phyloP scores from a whole-genome alignment of 179 eudicot species.

The Corrigiola litoralis region DNA sequence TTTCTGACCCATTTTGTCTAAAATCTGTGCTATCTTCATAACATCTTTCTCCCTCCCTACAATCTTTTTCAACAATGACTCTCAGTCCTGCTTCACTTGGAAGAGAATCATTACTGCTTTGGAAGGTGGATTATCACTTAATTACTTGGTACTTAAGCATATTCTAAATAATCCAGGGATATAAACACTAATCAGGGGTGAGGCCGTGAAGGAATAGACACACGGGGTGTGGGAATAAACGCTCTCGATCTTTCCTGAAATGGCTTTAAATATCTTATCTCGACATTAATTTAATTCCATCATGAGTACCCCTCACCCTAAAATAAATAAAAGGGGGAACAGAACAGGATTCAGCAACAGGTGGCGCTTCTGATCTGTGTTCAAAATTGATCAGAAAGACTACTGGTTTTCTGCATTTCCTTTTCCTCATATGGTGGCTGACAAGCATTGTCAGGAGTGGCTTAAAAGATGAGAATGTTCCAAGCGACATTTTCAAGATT shows the following conservation, averaged over 20 bases:
- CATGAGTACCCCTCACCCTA: no score
- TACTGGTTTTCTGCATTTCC: constrained; percentile 11
- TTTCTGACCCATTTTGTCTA: constrained; percentile 32
- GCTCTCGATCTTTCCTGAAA: no score
- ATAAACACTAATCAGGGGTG: neutral
- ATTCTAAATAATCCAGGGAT: neutral
- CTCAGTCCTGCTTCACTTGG: constrained; percentile 17
- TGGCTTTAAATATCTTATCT: no score
- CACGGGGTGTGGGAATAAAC: no score
- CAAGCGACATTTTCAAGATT: constrained; percentile 15
- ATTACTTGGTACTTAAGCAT: neutral
- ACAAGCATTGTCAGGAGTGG: constrained; percentile 28
- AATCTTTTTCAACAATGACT: constrained; percentile 1
- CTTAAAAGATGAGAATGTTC: constrained; percentile 26
- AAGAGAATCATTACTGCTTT: constrained; percentile 20
- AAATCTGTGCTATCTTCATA: neutral
- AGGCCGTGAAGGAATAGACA: no score
- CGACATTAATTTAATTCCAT: no score
- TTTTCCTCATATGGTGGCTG: constrained; percentile 31
- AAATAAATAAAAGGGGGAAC: neutral
- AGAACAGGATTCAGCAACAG: neutral
- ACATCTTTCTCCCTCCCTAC: neutral
- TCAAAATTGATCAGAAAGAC: neutral
- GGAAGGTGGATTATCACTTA: constrained; percentile 13
- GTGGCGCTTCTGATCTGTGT: constrained; percentile 8